Percentiles rank a stretch among this genome's conserved stretches.
Evolutionary conservation across 2,329 filamentous ascomycete species (phyloP).

Genomic region (Nothophoma quercina): DNA sequence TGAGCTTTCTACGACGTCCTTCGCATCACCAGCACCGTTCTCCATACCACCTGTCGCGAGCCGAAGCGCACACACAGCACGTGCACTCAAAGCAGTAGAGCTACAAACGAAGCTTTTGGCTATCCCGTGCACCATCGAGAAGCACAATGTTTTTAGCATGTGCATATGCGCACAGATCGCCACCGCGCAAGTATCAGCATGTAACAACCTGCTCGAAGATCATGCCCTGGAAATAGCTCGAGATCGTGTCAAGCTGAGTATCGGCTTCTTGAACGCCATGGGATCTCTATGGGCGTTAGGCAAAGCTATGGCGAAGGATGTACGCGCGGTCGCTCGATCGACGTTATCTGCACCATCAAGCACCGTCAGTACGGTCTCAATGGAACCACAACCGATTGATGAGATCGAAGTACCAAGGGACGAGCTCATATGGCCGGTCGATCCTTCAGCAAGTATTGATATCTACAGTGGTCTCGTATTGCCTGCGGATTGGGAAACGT

Average conservation of each 20-base stretch:
- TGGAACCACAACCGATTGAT: conserved; percentile 18
- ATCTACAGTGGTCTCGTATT: conserved; percentile 43
- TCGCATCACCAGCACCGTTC: conserved; percentile 62
- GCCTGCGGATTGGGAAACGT: conserved; percentile 31
- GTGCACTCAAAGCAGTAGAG: conserved; percentile 79
- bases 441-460: conserved; percentile 40
- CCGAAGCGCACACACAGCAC: conserved; percentile 71
- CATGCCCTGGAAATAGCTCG: conserved; percentile 70
- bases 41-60: conserved; percentile 55
- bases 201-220: conserved; percentile 56
- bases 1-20: conserved; percentile 60
- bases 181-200: conserved; percentile 66
- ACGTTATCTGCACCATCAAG: conserved; percentile 55
- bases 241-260: conserved; percentile 79
- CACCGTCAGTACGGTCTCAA: conserved; percentile 6
- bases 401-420: conserved; percentile 41
- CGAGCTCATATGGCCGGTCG: conserved; percentile 39
- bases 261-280: conserved; percentile 73
- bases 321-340: conserved; percentile 76
- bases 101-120: conserved; percentile 78
- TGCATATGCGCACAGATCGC: conserved; percentile 40
- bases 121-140: conserved; percentile 73
- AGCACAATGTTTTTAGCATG: conserved; percentile 63
- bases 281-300: conserved; percentile 76
- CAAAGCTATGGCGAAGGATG: conserved; percentile 72